These are phyloP conservation scores for Tripterygium wilfordii DNA, from an alignment of 177 flowering plant species.

Conservation along the genomic window DNA sequence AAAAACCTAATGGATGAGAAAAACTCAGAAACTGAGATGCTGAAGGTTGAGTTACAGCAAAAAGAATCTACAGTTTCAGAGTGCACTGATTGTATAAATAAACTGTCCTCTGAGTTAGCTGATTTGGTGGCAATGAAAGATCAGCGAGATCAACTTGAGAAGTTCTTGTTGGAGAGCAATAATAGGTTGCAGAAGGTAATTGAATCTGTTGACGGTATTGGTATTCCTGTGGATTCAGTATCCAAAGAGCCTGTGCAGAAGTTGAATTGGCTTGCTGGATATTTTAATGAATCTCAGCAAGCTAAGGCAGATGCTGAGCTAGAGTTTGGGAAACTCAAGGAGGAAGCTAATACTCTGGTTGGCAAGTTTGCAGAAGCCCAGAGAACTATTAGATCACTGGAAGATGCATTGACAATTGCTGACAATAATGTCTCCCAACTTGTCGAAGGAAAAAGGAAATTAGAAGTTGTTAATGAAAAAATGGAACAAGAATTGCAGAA, in stretches of 20 bases:
- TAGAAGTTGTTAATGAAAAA: constrained; percentile 33
- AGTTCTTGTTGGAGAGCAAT: constrained; percentile 60
- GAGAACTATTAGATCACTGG: constrained; percentile 38
- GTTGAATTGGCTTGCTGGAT: constrained; percentile 50
- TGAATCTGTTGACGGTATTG: constrained; percentile 46
- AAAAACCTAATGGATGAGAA: constrained; percentile 59
- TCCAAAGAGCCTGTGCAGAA: constrained; percentile 65
- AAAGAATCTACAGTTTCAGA: constrained; percentile 39
- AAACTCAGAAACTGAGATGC: constrained; percentile 62
- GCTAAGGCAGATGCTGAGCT: constrained; percentile 32
- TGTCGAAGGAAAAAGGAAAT: constrained; percentile 51
- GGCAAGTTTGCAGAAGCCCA: constrained; percentile 45
- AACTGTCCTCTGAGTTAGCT: constrained; percentile 42
- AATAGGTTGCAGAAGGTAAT: constrained; percentile 43
- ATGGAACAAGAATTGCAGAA: constrained; percentile 46
- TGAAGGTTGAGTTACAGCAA: constrained; percentile 57
- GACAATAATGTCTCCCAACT: constrained; percentile 32
- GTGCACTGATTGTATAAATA: constrained; percentile 38
- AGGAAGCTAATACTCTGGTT: constrained; percentile 39
- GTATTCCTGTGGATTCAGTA: constrained; percentile 34
- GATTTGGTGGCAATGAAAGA: constrained; percentile 48
- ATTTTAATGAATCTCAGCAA: constrained; percentile 37
- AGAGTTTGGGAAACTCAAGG: constrained; percentile 48
- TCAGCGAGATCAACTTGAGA: constrained; percentile 57
- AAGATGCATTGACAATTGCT: constrained; percentile 47